Base-by-base conservation (phyloP, 345 rosid species). In the Lumnitzera littorea region DNA sequence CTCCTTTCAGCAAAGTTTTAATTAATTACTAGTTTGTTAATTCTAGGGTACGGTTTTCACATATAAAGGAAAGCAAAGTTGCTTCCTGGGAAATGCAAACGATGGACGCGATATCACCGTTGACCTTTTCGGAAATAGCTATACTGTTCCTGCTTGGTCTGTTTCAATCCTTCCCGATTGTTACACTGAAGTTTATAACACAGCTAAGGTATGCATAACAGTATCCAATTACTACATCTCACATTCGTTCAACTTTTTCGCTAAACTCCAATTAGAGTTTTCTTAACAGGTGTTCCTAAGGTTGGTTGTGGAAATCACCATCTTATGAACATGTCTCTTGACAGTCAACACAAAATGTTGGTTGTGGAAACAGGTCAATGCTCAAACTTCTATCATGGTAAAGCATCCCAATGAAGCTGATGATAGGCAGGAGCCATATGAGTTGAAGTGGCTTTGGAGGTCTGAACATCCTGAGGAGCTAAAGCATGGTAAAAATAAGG, bases 141-240 rank as follows among this genome's bases (percentile, higher is more conserved):
- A 61, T 62, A 50, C 46, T 56, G 64, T 79, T 16, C 81, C 84
- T 25, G 55, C 24, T 13, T 65, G 31, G 47, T 80, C 84, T 57
- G 72, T 76, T 13, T 75, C 80, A 62, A 70, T 79, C 67, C 73
- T 75, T 51, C 80, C 83, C 23, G 80, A 79, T 50, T 79, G 83
- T 71, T 67, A 62, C 62, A 72, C 67, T 15, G 66, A 47, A 29
- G 80, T 64, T 52, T 79, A 56, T 57, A 78, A 75, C 61, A 72
- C 80, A 4, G 54, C 20, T 4, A 65, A 27, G 62, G 82, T 74
- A 53, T 63, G 43, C 43, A 36, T 9, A 9, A 36, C 11, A 36
- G 43, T 36, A 7, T 36, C 5, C 7, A 36, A 4, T 36, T 5
- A 36, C 43, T 36, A 36, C 7, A 13, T 51, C 11, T 2, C 3